phyloP scores from a whole-genome alignment of 1,139 yeast species.

The Zygosaccharomyces sapae region DNA sequence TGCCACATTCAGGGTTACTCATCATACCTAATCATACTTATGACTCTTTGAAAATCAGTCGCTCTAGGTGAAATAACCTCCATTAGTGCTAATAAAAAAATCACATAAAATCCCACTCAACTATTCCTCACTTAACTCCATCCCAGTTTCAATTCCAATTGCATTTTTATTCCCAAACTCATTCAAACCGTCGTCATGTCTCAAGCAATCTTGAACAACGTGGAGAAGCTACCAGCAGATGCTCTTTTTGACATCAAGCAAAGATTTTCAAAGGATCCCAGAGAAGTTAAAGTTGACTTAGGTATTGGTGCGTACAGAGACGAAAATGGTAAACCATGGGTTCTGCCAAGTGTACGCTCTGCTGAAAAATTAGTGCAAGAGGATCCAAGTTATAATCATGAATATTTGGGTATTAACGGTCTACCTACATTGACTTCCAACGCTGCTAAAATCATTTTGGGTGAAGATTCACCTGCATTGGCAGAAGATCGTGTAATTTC shows the following conservation, averaged over 20 bases:
- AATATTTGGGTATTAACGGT: conserved; percentile 83
- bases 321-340: conserved; percentile 89
- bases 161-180: not conserved
- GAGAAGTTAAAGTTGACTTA: conserved; percentile 65
- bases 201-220: conserved; percentile 40
- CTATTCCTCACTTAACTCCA: not conserved
- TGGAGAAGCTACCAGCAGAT: conserved; percentile 66
- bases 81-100: not conserved
- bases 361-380: conserved; percentile 59
- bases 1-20: not conserved
- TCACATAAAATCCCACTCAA: too few relatives aligned
- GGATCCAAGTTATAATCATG: conserved; percentile 76
- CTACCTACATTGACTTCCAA: conserved; percentile 61
- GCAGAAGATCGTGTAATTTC: conserved; percentile 57
- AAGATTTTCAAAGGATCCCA: conserved; percentile 59
- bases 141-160: not conserved
- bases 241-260: conserved; percentile 83
- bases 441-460: conserved; percentile 78
- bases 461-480: conserved; percentile 56
- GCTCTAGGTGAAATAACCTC: not conserved
- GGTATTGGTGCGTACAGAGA: conserved; percentile 98
- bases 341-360: conserved; percentile 72
- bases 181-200: conserved; percentile 16
- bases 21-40: not conserved
- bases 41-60: not conserved